Evolutionary conservation across 495 filamentous ascomycete genomes (phyloP).

Genomic region (Collariella sp.): DNA sequence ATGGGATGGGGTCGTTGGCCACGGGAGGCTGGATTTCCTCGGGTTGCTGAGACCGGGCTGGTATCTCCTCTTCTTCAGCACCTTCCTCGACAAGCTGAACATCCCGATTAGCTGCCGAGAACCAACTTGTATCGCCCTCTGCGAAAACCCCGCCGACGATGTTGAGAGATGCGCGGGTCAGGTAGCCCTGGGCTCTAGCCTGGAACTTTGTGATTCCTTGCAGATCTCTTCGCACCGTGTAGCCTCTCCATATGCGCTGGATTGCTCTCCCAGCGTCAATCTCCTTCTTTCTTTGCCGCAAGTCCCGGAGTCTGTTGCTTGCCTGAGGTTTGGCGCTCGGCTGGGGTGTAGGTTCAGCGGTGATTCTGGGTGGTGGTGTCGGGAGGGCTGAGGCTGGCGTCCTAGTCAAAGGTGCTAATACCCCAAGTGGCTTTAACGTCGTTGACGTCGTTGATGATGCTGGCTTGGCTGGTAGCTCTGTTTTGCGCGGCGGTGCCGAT

Average conservation of each 20-base stretch:
- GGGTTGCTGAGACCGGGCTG: too few relatives aligned
- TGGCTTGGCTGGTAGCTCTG: too few relatives aligned
- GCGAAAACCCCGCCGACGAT: not conserved
- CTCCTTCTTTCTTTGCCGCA: not conserved
- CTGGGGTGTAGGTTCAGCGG: not conserved
- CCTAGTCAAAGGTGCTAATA: too few relatives aligned
- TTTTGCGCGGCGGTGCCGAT: too few relatives aligned
- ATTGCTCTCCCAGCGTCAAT: not conserved
- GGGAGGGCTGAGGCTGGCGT: not conserved
- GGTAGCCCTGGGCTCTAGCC: not conserved
- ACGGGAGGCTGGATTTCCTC: too few relatives aligned
- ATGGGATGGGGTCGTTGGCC: too few relatives aligned
- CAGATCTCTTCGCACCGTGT: not conserved
- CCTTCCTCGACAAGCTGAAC: not conserved
- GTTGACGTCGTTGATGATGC: too few relatives aligned
- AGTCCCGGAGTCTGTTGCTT: not conserved
- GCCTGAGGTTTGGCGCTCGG: not conserved
- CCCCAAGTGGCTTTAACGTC: too few relatives aligned
- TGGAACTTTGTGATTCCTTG: not conserved
- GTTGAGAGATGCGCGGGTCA: not conserved
- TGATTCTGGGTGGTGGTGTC: not conserved
- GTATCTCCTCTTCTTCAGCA: too few relatives aligned
- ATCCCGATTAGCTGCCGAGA: not conserved
- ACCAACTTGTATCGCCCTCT: not conserved
- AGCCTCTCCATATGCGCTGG: not conserved